Evolutionary conservation across 371 early-diverging fungal species (phyloP).

Genomic region (Mortierella sp.): DNA sequence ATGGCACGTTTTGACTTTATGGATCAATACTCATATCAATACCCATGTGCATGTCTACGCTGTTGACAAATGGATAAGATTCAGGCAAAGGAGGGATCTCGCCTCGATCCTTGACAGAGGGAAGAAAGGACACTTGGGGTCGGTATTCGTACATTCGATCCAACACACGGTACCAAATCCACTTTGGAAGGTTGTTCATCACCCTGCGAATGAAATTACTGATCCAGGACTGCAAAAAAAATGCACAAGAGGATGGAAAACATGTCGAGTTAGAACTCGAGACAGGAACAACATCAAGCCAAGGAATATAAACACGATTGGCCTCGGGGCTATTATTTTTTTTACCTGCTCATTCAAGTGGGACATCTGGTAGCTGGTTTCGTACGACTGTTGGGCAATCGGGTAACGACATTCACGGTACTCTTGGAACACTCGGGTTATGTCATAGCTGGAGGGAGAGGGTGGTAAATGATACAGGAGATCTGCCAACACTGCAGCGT

Average conservation of each 20-base stretch:
- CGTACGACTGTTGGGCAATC: slow-evolving; percentile 23
- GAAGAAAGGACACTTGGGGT: slow-evolving; percentile 36
- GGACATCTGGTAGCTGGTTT: slow-evolving; percentile 37
- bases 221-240: slow-evolving; percentile 14
- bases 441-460: slow-evolving; percentile 1
- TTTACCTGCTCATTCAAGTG: slow-evolving; percentile 32
- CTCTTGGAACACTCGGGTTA: slow-evolving; percentile 4
- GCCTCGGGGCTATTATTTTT: no score
- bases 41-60: neutral
- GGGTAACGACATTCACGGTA: slow-evolving; percentile 21
- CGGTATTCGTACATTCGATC: slow-evolving; percentile 26
- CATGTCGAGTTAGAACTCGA: neutral
- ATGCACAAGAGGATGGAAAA: neutral
- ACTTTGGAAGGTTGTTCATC: slow-evolving; percentile 35
- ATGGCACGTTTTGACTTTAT: no score
- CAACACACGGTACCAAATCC: slow-evolving; percentile 25
- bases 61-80: slow-evolving; percentile 4
- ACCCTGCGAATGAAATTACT: slow-evolving; percentile 25
- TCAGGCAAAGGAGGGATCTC: slow-evolving; percentile 16
- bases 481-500: slow-evolving; percentile 24
- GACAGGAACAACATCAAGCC: no score
- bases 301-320: no score
- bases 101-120: slow-evolving; percentile 17
- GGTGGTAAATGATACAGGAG: slow-evolving; percentile 16
- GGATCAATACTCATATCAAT: slow-evolving; percentile 3